Percentiles rank a stretch among this genome's conserved stretches.
phyloP scores from a whole-genome alignment of 2,329 filamentous ascomycete genomes.

The Diaporthe sp. region DNA sequence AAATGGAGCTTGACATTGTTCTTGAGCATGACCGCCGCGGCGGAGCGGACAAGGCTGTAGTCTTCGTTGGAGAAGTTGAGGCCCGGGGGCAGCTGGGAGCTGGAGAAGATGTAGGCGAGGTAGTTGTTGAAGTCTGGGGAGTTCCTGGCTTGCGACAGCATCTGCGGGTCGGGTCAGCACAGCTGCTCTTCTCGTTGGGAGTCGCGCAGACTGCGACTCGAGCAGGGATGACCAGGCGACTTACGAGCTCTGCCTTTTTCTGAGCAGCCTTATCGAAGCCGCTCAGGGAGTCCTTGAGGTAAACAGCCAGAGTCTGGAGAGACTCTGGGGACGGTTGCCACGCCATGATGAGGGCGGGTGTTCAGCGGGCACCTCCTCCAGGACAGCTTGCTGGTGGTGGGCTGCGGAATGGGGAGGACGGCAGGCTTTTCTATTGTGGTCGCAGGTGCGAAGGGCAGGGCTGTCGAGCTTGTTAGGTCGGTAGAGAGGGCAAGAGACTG shows the following conservation, averaged over 20 bases:
- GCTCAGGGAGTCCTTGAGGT: conserved; percentile 92
- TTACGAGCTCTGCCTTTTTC: conserved; percentile 90
- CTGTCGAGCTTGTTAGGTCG: conserved; percentile 2
- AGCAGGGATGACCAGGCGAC: conserved; percentile 51
- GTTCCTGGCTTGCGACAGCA: conserved; percentile 89
- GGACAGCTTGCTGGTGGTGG: conserved; percentile 24
- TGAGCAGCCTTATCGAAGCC: conserved; percentile 83
- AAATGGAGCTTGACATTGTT: conserved; percentile 87
- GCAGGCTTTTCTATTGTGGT: conserved; percentile 8
- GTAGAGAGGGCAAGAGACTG: conserved; percentile 15
- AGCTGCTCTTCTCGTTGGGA: neutral
- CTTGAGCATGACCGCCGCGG: conserved; percentile 94
- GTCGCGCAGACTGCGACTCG: neutral
- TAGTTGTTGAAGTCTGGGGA: conserved; percentile 98
- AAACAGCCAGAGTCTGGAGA: conserved; percentile 89
- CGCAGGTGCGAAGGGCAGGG: neutral
- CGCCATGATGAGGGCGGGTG: conserved; percentile 70
- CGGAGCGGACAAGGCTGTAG: conserved; percentile 84
- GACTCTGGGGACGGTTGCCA: conserved; percentile 94
- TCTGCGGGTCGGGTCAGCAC: conserved; percentile 65
- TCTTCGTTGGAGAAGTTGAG: conserved; percentile 71
- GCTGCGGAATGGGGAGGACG: conserved; percentile 3
- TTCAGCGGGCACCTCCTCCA: conserved; percentile 40
- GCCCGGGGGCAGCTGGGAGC: conserved; percentile 71
- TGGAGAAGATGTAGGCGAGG: conserved; percentile 90